Evolutionary conservation across 139 green algal species (phyloP).

Genomic region (Coelastrella sp.): DNA sequence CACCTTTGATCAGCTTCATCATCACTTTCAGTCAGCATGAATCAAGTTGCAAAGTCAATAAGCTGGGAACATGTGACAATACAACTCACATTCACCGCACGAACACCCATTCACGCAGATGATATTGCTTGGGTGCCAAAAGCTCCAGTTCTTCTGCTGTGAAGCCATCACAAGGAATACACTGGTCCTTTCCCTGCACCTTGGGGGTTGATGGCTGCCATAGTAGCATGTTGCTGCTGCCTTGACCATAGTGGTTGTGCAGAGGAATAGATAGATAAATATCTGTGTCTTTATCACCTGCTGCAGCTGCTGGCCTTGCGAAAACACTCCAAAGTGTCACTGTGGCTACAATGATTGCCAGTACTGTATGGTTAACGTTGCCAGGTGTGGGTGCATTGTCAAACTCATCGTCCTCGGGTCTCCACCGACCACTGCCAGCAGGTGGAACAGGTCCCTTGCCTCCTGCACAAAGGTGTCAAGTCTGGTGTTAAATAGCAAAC

Average conservation of each 20-base stretch:
- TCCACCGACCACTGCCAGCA: neutral
- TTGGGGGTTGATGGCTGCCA: neutral
- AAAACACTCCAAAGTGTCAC: neutral
- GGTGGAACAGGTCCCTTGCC: neutral
- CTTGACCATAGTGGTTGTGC: too few species aligned
- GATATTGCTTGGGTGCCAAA: conserved; percentile 32
- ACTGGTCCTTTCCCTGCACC: neutral
- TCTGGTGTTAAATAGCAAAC: too few species aligned
- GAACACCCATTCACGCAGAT: conserved; percentile 12
- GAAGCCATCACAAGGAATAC: neutral
- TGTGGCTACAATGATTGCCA: neutral
- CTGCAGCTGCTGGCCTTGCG: neutral
- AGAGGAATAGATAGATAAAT: too few species aligned
- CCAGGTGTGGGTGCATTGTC: too few species aligned
- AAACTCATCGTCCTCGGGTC: neutral
- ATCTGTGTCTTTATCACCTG: too few species aligned
- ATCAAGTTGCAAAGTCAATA: too few species aligned
- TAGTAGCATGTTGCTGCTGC: neutral
- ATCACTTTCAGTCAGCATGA: too few species aligned
- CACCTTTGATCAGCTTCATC: too few species aligned
- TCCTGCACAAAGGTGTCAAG: neutral
- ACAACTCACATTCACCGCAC: conserved; percentile 19
- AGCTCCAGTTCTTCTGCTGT: conserved; percentile 10
- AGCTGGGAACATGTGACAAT: too few species aligned
- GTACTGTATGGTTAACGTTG: neutral